phyloP scores from a whole-genome alignment of 768 basidiomycete species.

The Boletus rufocinnamomeus region DNA sequence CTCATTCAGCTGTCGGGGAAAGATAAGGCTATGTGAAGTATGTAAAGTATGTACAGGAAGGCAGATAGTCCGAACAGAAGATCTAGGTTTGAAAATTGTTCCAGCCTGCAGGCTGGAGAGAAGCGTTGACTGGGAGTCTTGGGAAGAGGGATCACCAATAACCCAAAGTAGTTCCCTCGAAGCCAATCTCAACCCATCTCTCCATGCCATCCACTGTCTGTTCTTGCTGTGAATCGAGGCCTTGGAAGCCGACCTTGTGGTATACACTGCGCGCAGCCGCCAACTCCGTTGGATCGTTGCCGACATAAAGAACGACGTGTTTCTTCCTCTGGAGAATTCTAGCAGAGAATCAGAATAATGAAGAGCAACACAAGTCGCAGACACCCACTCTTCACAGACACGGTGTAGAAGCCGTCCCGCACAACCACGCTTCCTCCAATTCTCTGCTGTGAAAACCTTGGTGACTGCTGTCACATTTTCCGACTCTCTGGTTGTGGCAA shows the following conservation, averaged over 20 bases:
- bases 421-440: slow-evolving; percentile 54
- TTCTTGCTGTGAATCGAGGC: slow-evolving; percentile 38
- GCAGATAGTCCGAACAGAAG: neutral
- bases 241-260: slow-evolving; percentile 64
- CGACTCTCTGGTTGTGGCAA: slow-evolving; percentile 65
- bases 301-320: slow-evolving; percentile 66
- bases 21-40: neutral
- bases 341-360: slow-evolving; percentile 11
- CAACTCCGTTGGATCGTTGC: slow-evolving; percentile 39
- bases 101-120: neutral
- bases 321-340: slow-evolving; percentile 44
- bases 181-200: slow-evolving; percentile 67
- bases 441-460: slow-evolving; percentile 65
- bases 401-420: slow-evolving; percentile 62
- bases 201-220: slow-evolving; percentile 45
- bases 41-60: neutral
- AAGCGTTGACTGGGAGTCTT: neutral
- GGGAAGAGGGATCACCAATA: slow-evolving; percentile 60
- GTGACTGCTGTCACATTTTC: slow-evolving; percentile 61
- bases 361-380: neutral
- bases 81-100: neutral
- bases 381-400: slow-evolving; percentile 56
- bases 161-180: slow-evolving; percentile 51
- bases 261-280: slow-evolving; percentile 60
- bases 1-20: neutral